Base-by-base conservation (phyloP, 2,329 filamentous ascomycete species). In the Lachnellula cervina region DNA sequence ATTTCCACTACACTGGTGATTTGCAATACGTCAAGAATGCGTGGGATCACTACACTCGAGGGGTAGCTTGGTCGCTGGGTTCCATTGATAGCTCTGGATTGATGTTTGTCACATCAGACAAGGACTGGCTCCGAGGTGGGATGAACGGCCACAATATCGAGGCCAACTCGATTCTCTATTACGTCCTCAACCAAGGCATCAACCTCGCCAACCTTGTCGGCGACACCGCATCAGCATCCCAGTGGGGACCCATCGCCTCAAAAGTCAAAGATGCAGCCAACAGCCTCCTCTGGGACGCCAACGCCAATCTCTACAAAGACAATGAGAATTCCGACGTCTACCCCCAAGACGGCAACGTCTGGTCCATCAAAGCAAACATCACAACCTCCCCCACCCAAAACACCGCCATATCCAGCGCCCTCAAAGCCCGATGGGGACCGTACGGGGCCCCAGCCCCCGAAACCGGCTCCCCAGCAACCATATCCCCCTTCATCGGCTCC, bases 311-410 rank as follows among this genome's bases (percentile, higher is more conserved):
- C 61, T 78, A 77, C 70, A 71, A 72, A 55, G 77, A 79, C 65
- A 81, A 80, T 38, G 77, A 77, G 67, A 83, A 81, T 59, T 79
- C 76, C 0, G 73, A 74, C 0, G 70, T 87, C 2, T 73, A 78
- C 56, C 80, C 82, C 0, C 82, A 86, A 68, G 81, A 83, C 60
- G 80, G 77, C 16, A 84, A 84, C 68, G 74, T 77, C 49, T 74
- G 83, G 68, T 76, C 80, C 0, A 61, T 81, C 3, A 70, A 75
- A 35, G 44, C 50, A 42, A 52, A 54, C 48, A 21, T 58, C 2
- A 55, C 57, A 8, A 14, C 28, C 17, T 46, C 57, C 21, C 75
- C 78, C 0, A 9, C 62, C 67, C 8, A 66, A 63, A 35, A 81
- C 75, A 76, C 71, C 68, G 11, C 59, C 66, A 59, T 64, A 14